phyloP scores from a whole-genome alignment of 345 rosid genomes.

The Trapa incisa region DNA sequence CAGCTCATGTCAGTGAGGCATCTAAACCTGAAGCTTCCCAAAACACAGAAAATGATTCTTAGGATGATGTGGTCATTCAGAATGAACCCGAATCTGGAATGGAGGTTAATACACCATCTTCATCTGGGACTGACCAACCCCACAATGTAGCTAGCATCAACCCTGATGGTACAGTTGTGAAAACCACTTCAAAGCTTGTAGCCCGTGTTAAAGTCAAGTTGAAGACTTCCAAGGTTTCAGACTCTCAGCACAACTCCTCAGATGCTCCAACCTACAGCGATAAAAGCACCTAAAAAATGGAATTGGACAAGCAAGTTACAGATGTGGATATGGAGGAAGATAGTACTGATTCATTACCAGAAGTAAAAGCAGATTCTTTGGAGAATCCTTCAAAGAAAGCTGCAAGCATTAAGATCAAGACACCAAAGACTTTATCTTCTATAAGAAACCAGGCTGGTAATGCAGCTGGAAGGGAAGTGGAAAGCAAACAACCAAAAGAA shows the following conservation, averaged over 20 bases:
- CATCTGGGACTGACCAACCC: slow-evolving; percentile 55
- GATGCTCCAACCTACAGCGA: slow-evolving; percentile 32
- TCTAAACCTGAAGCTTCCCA: slow-evolving; percentile 12
- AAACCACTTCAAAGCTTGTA: slow-evolving; percentile 29
- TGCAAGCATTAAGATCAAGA: slow-evolving; percentile 66
- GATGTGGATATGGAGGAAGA: slow-evolving; percentile 46
- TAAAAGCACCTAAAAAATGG: slow-evolving; percentile 42
- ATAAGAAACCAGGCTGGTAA: slow-evolving; percentile 26
- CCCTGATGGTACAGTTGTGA: slow-evolving; percentile 43
- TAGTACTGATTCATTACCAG: slow-evolving; percentile 39
- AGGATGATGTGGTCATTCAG: slow-evolving; percentile 20
- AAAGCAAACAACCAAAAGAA: slow-evolving; percentile 26
- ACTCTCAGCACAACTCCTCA: slow-evolving; percentile 21
- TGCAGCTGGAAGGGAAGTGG: slow-evolving; percentile 18
- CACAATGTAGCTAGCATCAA: slow-evolving; percentile 31
- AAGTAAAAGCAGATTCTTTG: slow-evolving; percentile 28
- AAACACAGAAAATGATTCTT: slow-evolving; percentile 31
- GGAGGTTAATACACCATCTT: slow-evolving; percentile 67
- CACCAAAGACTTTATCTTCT: slow-evolving; percentile 34
- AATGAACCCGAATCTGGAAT: slow-evolving; percentile 40
- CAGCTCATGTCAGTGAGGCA: slow-evolving; percentile 12
- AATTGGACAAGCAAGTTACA: slow-evolving; percentile 30
- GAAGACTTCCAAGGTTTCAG: slow-evolving; percentile 50
- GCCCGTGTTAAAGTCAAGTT: slow-evolving; percentile 75
- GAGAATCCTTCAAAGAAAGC: slow-evolving; percentile 49